These are phyloP conservation scores for Nicotiana benthamiana DNA, from an alignment of 257 asterid genomes.

Conservation along the genomic window DNA sequence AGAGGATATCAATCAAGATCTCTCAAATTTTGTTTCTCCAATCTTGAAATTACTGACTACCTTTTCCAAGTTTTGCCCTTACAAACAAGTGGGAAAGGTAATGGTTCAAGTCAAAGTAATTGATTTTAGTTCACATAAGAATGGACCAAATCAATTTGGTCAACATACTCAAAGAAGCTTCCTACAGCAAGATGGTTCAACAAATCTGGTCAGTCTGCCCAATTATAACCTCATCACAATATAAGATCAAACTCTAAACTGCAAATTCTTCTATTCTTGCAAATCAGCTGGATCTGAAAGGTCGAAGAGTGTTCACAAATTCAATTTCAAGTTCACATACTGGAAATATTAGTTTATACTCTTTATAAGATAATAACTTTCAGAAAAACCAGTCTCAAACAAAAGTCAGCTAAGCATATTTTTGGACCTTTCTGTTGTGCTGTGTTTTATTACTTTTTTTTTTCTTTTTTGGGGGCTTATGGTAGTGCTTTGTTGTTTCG, in stretches of 20 bases:
- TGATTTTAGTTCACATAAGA: conserved; percentile 9
- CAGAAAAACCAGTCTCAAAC: background rate
- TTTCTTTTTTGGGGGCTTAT: background rate
- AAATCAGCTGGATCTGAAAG: conserved; percentile 42
- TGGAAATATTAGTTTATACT: background rate
- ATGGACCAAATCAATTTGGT: conserved; percentile 12
- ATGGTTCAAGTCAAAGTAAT: conserved; percentile 26
- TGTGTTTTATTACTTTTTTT: background rate
- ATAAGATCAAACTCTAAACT: conserved; percentile 14
- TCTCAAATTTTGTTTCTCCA: conserved; percentile 5
- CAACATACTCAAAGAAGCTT: conserved; percentile 24
- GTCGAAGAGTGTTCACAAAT: conserved; percentile 1
- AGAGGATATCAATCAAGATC: conserved; percentile 16
- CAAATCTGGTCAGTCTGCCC: conserved; percentile 1
- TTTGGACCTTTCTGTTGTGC: background rate
- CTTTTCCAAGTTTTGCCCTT: background rate
- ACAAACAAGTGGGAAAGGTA: conserved; percentile 3
- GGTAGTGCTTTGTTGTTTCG: background rate
- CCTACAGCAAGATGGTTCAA: conserved; percentile 7
- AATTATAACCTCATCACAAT: conserved; percentile 10
- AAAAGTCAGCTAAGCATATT: background rate
- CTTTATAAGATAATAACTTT: background rate
- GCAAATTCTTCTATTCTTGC: conserved; percentile 21
- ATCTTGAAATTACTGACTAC: background rate
- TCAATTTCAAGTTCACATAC: conserved; percentile 7